These are phyloP conservation scores for Exophiala sp. DNA, from an alignment of 2,329 filamentous ascomycete genomes.

Conservation along the genomic window DNA sequence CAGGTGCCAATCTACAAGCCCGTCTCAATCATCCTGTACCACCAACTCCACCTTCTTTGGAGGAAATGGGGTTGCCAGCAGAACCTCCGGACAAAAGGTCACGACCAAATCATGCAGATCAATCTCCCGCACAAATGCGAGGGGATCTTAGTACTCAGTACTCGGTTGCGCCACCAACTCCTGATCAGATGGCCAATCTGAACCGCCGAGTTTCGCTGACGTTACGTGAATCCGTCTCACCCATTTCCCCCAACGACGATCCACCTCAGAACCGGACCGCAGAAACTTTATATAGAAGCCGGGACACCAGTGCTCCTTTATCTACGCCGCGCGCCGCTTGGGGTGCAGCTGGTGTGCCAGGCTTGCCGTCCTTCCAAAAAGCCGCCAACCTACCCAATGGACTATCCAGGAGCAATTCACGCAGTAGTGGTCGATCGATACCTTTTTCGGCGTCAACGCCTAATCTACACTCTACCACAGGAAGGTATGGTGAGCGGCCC, in stretches of 20 bases:
- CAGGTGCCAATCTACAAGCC: constrained; percentile 31
- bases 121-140: background rate
- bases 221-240: constrained; percentile 12
- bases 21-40: constrained; percentile 33
- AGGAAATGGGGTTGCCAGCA: constrained; percentile 10
- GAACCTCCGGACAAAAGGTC: background rate
- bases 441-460: constrained; percentile 24
- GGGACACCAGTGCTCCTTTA: constrained; percentile 6
- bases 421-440: constrained; percentile 20
- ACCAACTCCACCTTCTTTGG: constrained; percentile 24
- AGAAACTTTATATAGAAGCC: constrained; percentile 8
- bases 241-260: constrained; percentile 4
- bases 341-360: constrained; percentile 22
- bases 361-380: constrained; percentile 22
- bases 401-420: constrained; percentile 20
- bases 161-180: constrained; percentile 11
- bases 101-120: constrained; percentile 2
- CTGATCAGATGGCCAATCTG: constrained; percentile 25
- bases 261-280: background rate
- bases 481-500: constrained; percentile 15
- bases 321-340: constrained; percentile 22
- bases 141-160: constrained; percentile 3
- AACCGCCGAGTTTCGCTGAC: constrained; percentile 17
- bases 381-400: constrained; percentile 21
- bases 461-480: constrained; percentile 17